These are phyloP conservation scores for Dicorynia guianensis DNA, from an alignment of 306 rosid species.

Conservation along the genomic window DNA sequence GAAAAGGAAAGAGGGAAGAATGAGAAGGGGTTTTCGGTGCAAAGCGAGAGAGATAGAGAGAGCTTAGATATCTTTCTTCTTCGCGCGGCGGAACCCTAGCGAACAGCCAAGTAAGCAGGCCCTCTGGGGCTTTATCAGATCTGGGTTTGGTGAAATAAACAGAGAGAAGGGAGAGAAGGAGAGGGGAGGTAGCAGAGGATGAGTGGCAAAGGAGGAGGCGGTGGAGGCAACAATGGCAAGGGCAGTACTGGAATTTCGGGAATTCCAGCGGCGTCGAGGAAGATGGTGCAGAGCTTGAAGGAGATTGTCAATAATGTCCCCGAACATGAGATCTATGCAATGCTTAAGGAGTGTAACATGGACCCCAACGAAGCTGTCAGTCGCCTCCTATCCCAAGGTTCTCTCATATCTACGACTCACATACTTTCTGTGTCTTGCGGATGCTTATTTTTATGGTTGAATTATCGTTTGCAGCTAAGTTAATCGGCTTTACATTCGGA, in stretches of 20 bases:
- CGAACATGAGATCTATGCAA: constrained; percentile 93
- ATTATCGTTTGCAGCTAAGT: neutral
- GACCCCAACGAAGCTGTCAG: constrained; percentile 99
- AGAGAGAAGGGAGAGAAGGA: constrained; percentile 5
- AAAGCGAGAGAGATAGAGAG: neutral
- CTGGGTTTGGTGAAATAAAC: constrained; percentile 26
- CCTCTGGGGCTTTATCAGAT: constrained; percentile 23
- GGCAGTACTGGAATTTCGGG: constrained; percentile 68
- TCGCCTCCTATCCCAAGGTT: constrained; percentile 97
- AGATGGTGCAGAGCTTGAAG: constrained; percentile 91
- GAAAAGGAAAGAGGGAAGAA: neutral
- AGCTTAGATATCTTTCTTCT: neutral
- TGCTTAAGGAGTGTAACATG: constrained; percentile 96
- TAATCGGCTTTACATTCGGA: neutral
- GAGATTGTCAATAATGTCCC: constrained; percentile 87
- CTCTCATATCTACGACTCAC: neutral
- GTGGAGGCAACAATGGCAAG: constrained; percentile 52
- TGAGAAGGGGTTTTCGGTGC: neutral
- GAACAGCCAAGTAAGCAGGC: neutral
- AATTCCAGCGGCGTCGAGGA: constrained; percentile 82
- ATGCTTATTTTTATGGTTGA: neutral
- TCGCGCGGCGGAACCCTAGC: neutral
- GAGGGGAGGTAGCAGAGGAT: constrained; percentile 10
- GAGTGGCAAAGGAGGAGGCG: constrained; percentile 12
- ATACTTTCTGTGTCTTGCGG: neutral